phyloP scores from a whole-genome alignment of 495 filamentous ascomycete genomes.

The Hypomontagnella monticulosa region DNA sequence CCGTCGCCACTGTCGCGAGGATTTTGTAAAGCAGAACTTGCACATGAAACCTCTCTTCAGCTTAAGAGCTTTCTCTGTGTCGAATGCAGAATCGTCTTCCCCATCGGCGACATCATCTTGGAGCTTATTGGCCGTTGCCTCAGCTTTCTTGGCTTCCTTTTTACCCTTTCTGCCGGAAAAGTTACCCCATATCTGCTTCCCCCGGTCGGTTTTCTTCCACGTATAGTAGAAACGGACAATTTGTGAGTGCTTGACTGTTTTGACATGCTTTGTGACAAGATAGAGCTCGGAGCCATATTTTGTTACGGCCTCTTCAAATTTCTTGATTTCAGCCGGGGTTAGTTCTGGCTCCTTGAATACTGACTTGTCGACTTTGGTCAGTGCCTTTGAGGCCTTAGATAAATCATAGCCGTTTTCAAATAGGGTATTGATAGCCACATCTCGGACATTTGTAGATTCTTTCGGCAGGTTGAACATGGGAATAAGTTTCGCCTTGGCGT shows the following conservation, averaged over 20 bases:
- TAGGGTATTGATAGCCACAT: constrained; percentile 82
- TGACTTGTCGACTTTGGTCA: constrained; percentile 72
- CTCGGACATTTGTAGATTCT: constrained; percentile 84
- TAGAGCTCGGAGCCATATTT: constrained; percentile 93
- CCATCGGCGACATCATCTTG: constrained; percentile 94
- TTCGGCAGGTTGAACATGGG: constrained; percentile 70
- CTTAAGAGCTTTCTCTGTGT: constrained; percentile 81
- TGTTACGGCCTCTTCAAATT: constrained; percentile 90
- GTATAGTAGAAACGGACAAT: constrained; percentile 95
- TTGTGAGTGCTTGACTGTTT: constrained; percentile 76
- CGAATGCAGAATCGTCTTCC: constrained; percentile 95
- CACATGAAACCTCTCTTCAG: constrained; percentile 88
- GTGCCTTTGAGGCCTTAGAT: constrained; percentile 74
- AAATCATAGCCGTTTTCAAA: constrained; percentile 75
- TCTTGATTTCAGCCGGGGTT: constrained; percentile 78
- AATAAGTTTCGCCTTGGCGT: constrained; percentile 67
- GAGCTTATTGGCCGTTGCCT: constrained; percentile 73
- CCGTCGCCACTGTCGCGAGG: constrained; percentile 89
- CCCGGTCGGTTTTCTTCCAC: constrained; percentile 95
- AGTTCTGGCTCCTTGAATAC: constrained; percentile 88
- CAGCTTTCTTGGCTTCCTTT: constrained; percentile 78
- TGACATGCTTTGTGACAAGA: constrained; percentile 83
- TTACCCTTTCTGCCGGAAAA: constrained; percentile 87
- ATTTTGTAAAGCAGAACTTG: constrained; percentile 86
- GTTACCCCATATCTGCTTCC: constrained; percentile 87